Conservation (phyloP, 108 stramenopile species). For the Cyclostephanos tholiformis region DNA sequence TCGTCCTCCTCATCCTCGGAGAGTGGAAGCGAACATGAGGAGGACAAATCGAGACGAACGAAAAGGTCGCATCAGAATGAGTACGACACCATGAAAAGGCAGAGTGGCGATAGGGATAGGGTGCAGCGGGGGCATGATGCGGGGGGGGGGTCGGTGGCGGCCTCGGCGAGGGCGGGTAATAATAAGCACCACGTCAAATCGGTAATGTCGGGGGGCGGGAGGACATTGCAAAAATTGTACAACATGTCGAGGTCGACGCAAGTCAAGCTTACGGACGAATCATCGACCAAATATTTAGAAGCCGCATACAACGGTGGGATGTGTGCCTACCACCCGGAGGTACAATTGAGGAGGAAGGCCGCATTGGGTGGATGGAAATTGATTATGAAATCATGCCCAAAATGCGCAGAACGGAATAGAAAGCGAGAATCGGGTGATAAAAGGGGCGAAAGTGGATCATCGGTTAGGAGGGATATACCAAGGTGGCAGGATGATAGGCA, state of each 20-base stretch:
- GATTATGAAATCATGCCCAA: slow-evolving; percentile 42
- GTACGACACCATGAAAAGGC: neutral
- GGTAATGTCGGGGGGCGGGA: neutral
- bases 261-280: neutral
- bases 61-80: neutral
- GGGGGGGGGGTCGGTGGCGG: neutral
- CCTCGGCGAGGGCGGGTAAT: neutral
- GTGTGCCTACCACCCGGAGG: slow-evolving; percentile 46
- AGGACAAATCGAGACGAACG: neutral
- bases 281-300: slow-evolving; percentile 11
- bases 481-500: too few species aligned
- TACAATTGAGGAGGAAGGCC: slow-evolving; percentile 32
- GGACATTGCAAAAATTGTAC: neutral
- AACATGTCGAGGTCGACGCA: neutral
- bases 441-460: too few species aligned
- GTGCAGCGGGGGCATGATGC: neutral
- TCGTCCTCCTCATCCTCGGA: neutral
- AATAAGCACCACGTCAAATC: neutral
- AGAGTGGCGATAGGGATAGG: neutral
- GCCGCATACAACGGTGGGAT: slow-evolving; percentile 44
- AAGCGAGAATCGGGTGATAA: neutral
- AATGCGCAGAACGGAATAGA: slow-evolving; percentile 2
- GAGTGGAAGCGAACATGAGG: neutral
- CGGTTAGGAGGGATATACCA: too few species aligned
- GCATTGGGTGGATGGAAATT: slow-evolving; percentile 44